Evolutionary conservation across 2,329 filamentous ascomycete species (phyloP).

Genomic region (Nothopassalora personata): DNA sequence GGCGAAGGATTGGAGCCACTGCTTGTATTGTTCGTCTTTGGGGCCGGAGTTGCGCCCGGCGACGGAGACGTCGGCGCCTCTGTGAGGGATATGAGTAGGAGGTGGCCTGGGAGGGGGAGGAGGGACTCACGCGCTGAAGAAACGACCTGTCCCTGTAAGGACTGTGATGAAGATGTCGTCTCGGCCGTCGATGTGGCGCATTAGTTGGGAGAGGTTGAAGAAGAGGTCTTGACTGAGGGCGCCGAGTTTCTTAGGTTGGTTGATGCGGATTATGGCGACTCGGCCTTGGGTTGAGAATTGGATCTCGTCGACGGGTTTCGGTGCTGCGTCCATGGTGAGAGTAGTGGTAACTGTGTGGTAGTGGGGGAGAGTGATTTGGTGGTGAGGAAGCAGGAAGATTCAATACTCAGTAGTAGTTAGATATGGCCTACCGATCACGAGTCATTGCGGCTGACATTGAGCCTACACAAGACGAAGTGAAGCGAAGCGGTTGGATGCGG

Average conservation of each 20-base stretch:
- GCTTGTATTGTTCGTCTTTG: conserved; percentile 40
- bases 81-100: conserved; percentile 33
- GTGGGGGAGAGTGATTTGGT: not conserved
- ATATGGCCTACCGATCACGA: not conserved
- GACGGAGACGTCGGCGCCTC: conserved; percentile 72
- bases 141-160: conserved; percentile 71
- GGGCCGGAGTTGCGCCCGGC: conserved; percentile 33
- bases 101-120: no score
- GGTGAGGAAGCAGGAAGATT: not conserved
- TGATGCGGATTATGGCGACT: conserved; percentile 79
- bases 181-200: conserved; percentile 71
- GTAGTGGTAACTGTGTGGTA: not conserved
- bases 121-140: conserved; percentile 73
- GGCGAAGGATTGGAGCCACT: conserved; percentile 67
- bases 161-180: conserved; percentile 82
- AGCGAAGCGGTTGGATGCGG: not conserved
- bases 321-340: conserved; percentile 16
- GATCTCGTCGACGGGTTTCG: conserved; percentile 15
- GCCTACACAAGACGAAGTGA: not conserved
- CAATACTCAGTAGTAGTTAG: not conserved
- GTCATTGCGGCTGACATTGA: conserved; percentile 1
- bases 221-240: conserved; percentile 60
- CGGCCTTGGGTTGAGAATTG: conserved; percentile 59
- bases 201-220: conserved; percentile 64
- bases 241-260: conserved; percentile 81